phyloP scores from a whole-genome alignment of 1,139 yeast species.

The Nadsonia commutata region DNA sequence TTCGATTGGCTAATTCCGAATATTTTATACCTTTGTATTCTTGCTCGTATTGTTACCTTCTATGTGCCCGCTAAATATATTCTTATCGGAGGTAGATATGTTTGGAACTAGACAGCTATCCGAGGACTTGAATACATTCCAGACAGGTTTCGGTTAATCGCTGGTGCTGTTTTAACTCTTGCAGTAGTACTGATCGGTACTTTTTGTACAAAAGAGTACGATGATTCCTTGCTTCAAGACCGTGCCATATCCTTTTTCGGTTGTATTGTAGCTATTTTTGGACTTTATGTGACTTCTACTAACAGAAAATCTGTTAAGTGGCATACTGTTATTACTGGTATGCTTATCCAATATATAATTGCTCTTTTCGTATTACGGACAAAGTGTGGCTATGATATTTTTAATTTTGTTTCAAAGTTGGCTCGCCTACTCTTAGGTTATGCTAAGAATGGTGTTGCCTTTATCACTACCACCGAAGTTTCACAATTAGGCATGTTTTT shows the following conservation, averaged over 20 bases:
- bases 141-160: slow-evolving; percentile 28
- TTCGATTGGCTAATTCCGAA: slow-evolving; percentile 53
- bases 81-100: slow-evolving; percentile 18
- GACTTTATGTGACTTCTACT: slow-evolving; percentile 34
- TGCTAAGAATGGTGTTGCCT: slow-evolving; percentile 50
- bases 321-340: slow-evolving; percentile 50
- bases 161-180: slow-evolving; percentile 33
- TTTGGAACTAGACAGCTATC: slow-evolving; percentile 32
- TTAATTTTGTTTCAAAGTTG: slow-evolving; percentile 45
- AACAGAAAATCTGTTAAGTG: slow-evolving; percentile 36
- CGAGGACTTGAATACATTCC: slow-evolving; percentile 29
- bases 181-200: slow-evolving; percentile 40
- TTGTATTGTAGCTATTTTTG: slow-evolving; percentile 32
- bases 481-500: slow-evolving; percentile 35
- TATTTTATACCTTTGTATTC: slow-evolving; percentile 37
- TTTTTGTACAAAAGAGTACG: slow-evolving; percentile 38
- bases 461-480: slow-evolving; percentile 32
- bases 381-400: slow-evolving; percentile 45
- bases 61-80: slow-evolving; percentile 31
- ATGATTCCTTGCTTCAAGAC: slow-evolving; percentile 33
- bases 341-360: slow-evolving; percentile 46
- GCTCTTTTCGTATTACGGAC: slow-evolving; percentile 53
- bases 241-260: slow-evolving; percentile 52
- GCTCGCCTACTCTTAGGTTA: slow-evolving; percentile 49
- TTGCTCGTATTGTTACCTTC: slow-evolving; percentile 42